These are phyloP conservation scores for Lenwebbia sp. DNA, from an alignment of 345 rosid species.

Conservation along the genomic window DNA sequence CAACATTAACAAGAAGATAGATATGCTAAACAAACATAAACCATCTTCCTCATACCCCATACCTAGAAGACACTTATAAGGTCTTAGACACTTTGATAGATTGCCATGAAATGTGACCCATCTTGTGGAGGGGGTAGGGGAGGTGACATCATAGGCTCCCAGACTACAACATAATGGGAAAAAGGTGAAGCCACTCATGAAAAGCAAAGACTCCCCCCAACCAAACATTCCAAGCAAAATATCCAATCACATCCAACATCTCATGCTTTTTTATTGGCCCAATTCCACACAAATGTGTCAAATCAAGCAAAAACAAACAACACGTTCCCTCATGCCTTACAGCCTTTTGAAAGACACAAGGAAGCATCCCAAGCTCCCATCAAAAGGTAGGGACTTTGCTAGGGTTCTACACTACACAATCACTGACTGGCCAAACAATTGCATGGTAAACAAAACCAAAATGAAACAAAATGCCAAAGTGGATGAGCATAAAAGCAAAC, in stretches of 20 bases:
- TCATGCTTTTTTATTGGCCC: not conserved
- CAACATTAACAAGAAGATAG: not conserved
- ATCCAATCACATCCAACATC: not conserved
- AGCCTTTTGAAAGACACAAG: constrained; percentile 42
- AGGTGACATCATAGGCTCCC: not conserved
- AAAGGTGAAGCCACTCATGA: not conserved
- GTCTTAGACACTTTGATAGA: not conserved
- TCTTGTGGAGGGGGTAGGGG: not conserved
- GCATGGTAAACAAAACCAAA: not conserved
- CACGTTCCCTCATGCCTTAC: constrained; percentile 21
- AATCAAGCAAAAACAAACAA: constrained; percentile 16
- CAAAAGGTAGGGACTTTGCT: constrained; percentile 19
- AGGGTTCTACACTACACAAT: not conserved
- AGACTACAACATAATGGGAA: not conserved
- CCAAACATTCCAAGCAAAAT: not conserved
- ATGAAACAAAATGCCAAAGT: not conserved
- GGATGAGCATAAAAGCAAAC: not conserved
- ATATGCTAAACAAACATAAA: not conserved
- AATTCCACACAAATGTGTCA: constrained; percentile 6
- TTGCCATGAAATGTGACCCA: not conserved
- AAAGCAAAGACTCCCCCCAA: not conserved
- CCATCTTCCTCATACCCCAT: not conserved
- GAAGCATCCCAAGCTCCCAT: constrained; percentile 40
- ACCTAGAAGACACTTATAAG: not conserved
- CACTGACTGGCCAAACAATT: not conserved